phyloP scores from a whole-genome alignment of 2,329 filamentous ascomycete genomes.

The Akanthomyces muscarius region DNA sequence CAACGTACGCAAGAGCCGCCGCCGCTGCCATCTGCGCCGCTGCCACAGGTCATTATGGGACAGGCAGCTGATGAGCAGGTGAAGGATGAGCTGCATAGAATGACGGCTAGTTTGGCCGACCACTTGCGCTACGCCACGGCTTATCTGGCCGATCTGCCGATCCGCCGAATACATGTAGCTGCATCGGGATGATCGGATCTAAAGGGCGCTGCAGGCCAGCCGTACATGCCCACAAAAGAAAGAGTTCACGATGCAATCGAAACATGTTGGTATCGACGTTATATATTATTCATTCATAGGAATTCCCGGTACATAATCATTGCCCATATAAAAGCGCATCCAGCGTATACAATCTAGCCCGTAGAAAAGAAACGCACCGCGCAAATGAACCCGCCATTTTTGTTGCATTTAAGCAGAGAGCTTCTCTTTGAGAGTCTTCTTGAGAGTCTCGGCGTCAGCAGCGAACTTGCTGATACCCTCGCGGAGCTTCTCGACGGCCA shows the following conservation, averaged over 20 bases:
- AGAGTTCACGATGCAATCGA: neutral
- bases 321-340: neutral
- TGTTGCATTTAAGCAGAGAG: slow-evolving; percentile 45
- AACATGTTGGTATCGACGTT: neutral
- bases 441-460: slow-evolving; percentile 89
- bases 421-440: slow-evolving; percentile 88
- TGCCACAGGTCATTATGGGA: neutral
- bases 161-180: neutral
- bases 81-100: neutral
- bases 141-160: neutral
- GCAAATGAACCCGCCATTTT: slow-evolving; percentile 5
- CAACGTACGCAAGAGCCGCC: neutral
- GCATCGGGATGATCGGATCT: neutral
- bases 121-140: slow-evolving; percentile 2
- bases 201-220: neutral
- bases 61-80: neutral
- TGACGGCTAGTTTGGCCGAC: slow-evolving; percentile 2
- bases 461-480: slow-evolving; percentile 99
- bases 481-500: slow-evolving; percentile 98
- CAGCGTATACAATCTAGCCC: slow-evolving; percentile 1
- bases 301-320: slow-evolving; percentile 9
- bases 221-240: neutral
- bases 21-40: neutral
- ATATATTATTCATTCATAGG: slow-evolving; percentile 13
- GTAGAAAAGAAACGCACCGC: slow-evolving; percentile 3